Evolutionary conservation across 2,329 filamentous ascomycete species (phyloP).

Genomic region (Sporothrix globosa): DNA sequence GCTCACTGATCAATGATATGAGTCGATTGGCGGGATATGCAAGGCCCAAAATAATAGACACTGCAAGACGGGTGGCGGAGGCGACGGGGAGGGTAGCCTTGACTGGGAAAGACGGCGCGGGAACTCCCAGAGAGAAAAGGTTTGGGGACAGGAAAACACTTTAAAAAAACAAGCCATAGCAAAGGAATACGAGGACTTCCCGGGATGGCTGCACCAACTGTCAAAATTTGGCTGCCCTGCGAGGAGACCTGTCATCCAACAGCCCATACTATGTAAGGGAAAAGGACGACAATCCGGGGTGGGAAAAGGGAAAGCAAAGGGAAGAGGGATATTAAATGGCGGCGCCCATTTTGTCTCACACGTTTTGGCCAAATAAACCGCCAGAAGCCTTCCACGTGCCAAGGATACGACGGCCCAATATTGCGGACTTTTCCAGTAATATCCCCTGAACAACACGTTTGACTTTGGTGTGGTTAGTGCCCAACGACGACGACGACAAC

Average conservation of each 20-base stretch:
- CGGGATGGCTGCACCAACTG: not conserved
- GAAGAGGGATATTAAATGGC: not conserved
- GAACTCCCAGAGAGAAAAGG: conserved; percentile 12
- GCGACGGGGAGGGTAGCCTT: not conserved
- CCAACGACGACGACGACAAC: not conserved
- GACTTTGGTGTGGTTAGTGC: not conserved
- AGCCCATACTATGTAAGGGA: not conserved
- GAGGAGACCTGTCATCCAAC: not conserved
- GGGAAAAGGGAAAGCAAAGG: not conserved
- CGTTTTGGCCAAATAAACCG: conserved; percentile 23
- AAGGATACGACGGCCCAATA: not conserved
- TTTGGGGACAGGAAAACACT: not conserved
- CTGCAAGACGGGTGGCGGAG: not conserved
- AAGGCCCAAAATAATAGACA: not conserved
- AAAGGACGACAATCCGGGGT: not conserved
- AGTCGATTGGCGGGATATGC: conserved; percentile 18
- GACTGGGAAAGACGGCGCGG: not conserved
- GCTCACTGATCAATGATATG: not conserved
- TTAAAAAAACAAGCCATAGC: conserved; percentile 4
- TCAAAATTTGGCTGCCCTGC: not conserved
- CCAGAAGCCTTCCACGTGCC: conserved; percentile 28
- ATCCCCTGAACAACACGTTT: conserved; percentile 16
- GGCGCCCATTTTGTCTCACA: too few relatives aligned
- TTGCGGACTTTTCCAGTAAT: not conserved
- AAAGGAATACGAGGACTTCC: conserved; percentile 15